Percentiles rank a stretch among this genome's conserved stretches.
phyloP scores from a whole-genome alignment of 106 monocot species.

The Agapanthus africanus region DNA sequence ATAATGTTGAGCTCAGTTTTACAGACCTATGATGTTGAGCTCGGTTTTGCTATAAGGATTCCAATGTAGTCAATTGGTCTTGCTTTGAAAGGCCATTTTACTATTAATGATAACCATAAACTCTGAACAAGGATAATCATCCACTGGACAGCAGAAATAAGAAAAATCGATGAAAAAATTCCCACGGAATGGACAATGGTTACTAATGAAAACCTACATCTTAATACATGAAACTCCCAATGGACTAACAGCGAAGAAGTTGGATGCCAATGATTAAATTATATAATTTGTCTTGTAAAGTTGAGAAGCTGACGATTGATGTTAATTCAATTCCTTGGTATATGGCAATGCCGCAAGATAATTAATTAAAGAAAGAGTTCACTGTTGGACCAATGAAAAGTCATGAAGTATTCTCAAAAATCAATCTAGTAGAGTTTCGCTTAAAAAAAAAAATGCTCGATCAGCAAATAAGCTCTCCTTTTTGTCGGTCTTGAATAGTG shows the following conservation, averaged over 20 bases:
- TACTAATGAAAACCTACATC: background rate
- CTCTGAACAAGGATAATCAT: too few relatives aligned
- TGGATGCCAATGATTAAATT: background rate
- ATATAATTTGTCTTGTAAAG: background rate
- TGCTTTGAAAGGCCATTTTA: too few relatives aligned
- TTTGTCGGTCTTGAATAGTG: too few relatives aligned
- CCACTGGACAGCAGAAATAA: too few relatives aligned
- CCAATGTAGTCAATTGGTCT: too few relatives aligned
- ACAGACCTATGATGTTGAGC: too few relatives aligned
- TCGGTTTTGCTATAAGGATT: too few relatives aligned
- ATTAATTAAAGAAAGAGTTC: background rate
- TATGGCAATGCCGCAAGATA: background rate
- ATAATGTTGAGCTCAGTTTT: too few relatives aligned
- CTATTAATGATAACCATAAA: background rate
- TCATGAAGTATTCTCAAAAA: background rate
- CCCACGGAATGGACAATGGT: background rate
- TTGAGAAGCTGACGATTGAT: background rate
- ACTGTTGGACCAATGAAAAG: too few relatives aligned
- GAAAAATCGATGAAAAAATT: too few relatives aligned
- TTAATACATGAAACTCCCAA: background rate
- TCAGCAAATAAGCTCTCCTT: too few relatives aligned
- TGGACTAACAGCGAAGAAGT: background rate
- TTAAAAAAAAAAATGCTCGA: constrained; percentile 37
- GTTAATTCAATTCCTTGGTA: background rate
- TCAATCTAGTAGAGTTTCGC: background rate